phyloP scores from a whole-genome alignment of 257 asterid species.

The Oldenlandia corymbosa region DNA sequence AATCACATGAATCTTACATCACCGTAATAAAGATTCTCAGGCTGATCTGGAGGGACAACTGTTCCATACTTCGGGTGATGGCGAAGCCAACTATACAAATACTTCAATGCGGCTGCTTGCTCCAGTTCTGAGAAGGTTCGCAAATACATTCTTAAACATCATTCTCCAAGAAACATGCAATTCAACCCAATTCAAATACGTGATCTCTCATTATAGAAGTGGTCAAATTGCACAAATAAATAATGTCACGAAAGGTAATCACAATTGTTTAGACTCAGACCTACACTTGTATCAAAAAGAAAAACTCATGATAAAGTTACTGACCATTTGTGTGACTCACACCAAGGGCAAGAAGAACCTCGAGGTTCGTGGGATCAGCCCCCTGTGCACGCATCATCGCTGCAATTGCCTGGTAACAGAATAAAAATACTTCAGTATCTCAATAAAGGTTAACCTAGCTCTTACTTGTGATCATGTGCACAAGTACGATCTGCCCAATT shows the following conservation, averaged over 20 bases:
- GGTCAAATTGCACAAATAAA: background rate
- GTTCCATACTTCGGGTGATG: conserved; percentile 87
- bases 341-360: conserved; percentile 97
- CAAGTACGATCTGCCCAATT: background rate
- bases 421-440: background rate
- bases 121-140: conserved; percentile 69
- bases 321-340: conserved; percentile 98
- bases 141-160: conserved; percentile 5
- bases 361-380: conserved; percentile 90
- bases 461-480: background rate
- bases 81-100: conserved; percentile 87
- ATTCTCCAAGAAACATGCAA: background rate
- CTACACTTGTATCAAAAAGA: background rate
- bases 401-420: conserved; percentile 86
- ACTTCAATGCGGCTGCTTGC: conserved; percentile 89
- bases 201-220: no score
- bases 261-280: background rate
- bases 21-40: conserved; percentile 71
- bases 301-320: conserved; percentile 27
- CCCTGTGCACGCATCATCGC: conserved; percentile 99
- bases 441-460: background rate
- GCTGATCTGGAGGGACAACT: conserved; percentile 62
- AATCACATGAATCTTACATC: conserved; percentile 54
- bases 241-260: background rate
- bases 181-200: no score